Conservation (phyloP, 495 filamentous ascomycete genomes). For the Hypoxylon perforatum region DNA sequence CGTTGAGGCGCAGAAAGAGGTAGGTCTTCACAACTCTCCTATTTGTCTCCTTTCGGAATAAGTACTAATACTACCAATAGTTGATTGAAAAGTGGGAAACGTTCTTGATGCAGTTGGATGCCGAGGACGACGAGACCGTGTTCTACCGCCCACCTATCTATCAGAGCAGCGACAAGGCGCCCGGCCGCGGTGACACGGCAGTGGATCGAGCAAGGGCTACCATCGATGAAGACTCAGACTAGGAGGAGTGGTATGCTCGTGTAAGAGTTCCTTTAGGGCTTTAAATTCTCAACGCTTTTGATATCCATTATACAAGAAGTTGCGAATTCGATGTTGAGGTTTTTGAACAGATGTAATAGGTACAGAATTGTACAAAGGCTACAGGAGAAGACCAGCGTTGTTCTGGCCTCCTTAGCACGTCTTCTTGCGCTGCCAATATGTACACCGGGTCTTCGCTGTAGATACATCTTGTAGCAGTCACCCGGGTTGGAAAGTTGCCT, state of each 20-base stretch:
- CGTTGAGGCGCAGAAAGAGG: slow-evolving; percentile 98
- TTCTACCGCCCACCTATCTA: slow-evolving; percentile 74
- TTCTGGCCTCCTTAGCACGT: slow-evolving; percentile 45
- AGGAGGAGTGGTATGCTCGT: slow-evolving; percentile 17
- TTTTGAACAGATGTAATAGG: slow-evolving; percentile 19
- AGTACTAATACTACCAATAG: slow-evolving; percentile 58
- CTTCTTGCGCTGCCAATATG: slow-evolving; percentile 15
- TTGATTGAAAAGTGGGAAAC: slow-evolving; percentile 99
- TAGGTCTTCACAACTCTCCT: slow-evolving; percentile 53
- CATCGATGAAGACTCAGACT: slow-evolving; percentile 64
- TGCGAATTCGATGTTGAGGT: slow-evolving; percentile 15
- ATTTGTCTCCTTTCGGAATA: slow-evolving; percentile 6
- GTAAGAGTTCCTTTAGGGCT: slow-evolving; percentile 9
- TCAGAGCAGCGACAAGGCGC: slow-evolving; percentile 52
- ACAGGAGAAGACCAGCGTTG: slow-evolving; percentile 37
- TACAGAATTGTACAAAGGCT: slow-evolving; percentile 48
- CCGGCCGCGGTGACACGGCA: slow-evolving; percentile 56
- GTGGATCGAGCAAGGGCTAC: slow-evolving; percentile 62
- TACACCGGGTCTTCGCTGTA: slow-evolving; percentile 1
- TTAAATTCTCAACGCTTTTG: slow-evolving; percentile 12
- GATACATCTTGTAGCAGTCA: neutral
- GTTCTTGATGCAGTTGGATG: slow-evolving; percentile 92
- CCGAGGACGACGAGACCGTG: slow-evolving; percentile 85
- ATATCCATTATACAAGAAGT: slow-evolving; percentile 31
- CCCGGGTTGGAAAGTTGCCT: neutral